Evolutionary conservation across 2,329 filamentous ascomycete species (phyloP), one percentile per base, ranked within the genome.

Genomic region (Paracorniculantispora psalliotae): DNA sequence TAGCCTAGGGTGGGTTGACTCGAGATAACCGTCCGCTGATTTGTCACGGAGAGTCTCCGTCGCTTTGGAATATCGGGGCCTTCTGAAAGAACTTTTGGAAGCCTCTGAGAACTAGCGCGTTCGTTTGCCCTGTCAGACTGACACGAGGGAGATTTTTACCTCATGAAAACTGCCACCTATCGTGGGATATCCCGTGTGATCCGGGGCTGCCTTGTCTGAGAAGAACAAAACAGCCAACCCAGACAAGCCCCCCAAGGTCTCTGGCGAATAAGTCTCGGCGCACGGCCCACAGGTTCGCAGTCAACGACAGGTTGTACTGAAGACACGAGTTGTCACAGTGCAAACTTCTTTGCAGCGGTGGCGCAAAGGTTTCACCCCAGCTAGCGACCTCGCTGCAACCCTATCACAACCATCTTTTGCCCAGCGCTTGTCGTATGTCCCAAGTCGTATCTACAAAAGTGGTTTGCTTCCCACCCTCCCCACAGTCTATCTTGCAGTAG

Each of bases 41-140:
- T 55, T 47, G 41, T 47, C 28, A 47, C 44, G 13, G 30, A 30
- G 37, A 17, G n/a, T 13, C 17, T 44, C 51, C 39, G 8, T 26
- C 3, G 52, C 17, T 30, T 10, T 55, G 39, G 52, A 25, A n/a
- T 21, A 12, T 28, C 33, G 15, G 4, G 13, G 23, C 53, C 23
- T n/a, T 35, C 19, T 17, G 35, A 21, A 43, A 44, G 55, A 57
- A 57, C 55, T 57, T 57, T 57, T 57, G 55, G 55, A 57, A 57
- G 47, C 35, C 46, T 50, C 55, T 6, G 13, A 3, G 25, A 44
- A 43, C n/a, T 30, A 57, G 46, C 12, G 33, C 13, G 26, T n/a
- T 5, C 23, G 3, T 33, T 35, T 37, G 17, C 17, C 9, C 28
- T 51, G 19, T 33, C 15, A 23, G 9, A 39, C 25, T 28, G 53